Percentiles rank a stretch among this genome's conserved stretches.
phyloP scores from a whole-genome alignment of 1,284 basidiomycete genomes.

The Stereum hirsutum region DNA sequence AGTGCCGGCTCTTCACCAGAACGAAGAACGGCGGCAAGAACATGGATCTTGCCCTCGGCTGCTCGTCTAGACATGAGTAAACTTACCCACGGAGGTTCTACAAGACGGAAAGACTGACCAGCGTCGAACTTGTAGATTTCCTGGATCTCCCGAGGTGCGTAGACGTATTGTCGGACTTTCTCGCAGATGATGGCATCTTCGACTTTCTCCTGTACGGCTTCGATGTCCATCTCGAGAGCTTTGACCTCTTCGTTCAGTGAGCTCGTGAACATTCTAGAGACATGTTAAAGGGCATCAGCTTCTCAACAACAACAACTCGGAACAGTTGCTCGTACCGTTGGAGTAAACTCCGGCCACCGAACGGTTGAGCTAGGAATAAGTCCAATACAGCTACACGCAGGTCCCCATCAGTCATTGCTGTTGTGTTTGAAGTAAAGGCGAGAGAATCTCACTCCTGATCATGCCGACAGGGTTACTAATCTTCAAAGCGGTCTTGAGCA shows the following conservation, averaged over 20 bases:
- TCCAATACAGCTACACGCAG: slow-evolving; percentile 60
- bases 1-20: slow-evolving; percentile 72
- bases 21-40: slow-evolving; percentile 79
- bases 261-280: slow-evolving; percentile 84
- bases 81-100: too few species aligned
- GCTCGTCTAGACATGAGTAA: slow-evolving; percentile 4
- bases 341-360: slow-evolving; percentile 86
- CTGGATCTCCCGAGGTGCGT: slow-evolving; percentile 85
- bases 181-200: slow-evolving; percentile 84
- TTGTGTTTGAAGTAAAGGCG: background rate
- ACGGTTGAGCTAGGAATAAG: slow-evolving; percentile 96
- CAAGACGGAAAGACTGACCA: slow-evolving; percentile 33
- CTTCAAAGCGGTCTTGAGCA: slow-evolving; percentile 86
- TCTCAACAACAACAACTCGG: background rate
- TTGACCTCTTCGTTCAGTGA: slow-evolving; percentile 86
- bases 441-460: slow-evolving; percentile 77
- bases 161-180: slow-evolving; percentile 82
- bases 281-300: slow-evolving; percentile 1
- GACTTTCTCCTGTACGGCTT: slow-evolving; percentile 80
- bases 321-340: slow-evolving; percentile 50
- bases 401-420: background rate
- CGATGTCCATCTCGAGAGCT: slow-evolving; percentile 78
- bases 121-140: slow-evolving; percentile 75
- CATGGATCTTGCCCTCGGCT: slow-evolving; percentile 69
- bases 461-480: slow-evolving; percentile 96